Evolutionary conservation across 1,284 basidiomycete species (phyloP).

Genomic region (Anthracocystis setariae): DNA sequence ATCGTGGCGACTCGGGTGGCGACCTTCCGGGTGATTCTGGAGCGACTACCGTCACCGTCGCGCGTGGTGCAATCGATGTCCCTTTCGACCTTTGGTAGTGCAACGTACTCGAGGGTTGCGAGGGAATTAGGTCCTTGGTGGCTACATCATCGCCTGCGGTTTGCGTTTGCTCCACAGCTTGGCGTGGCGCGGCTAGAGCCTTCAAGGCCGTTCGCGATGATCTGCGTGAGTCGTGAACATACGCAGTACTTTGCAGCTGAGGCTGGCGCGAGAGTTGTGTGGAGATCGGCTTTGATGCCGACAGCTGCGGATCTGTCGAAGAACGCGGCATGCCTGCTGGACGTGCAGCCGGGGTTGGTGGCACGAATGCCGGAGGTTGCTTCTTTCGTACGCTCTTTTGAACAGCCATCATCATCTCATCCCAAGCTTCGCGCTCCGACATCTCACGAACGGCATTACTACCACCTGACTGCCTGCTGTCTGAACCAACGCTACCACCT

Average conservation of each 20-base stretch:
- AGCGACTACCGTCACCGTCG: constrained; percentile 20
- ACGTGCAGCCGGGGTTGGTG: constrained; percentile 15
- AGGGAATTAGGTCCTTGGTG: neutral
- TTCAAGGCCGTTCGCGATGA: constrained; percentile 25
- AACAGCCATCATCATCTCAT: constrained; percentile 63
- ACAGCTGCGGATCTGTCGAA: constrained; percentile 43
- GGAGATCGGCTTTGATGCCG: constrained; percentile 27
- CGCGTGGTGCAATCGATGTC: constrained; percentile 23
- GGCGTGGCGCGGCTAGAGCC: constrained; percentile 15
- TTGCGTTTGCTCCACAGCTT: constrained; percentile 3
- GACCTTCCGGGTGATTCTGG: constrained; percentile 18
- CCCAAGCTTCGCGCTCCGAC: constrained; percentile 64
- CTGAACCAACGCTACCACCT: constrained; percentile 58
- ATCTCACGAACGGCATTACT: constrained; percentile 64
- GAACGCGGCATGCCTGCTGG: constrained; percentile 30
- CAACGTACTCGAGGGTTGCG: constrained; percentile 7
- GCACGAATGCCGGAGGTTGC: constrained; percentile 19
- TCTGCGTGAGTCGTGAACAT: neutral
- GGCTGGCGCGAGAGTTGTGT: constrained; percentile 12
- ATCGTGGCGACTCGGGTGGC: constrained; percentile 15
- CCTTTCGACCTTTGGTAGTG: constrained; percentile 16
- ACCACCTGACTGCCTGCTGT: constrained; percentile 64
- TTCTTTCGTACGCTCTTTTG: constrained; percentile 63
- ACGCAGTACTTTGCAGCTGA: neutral
- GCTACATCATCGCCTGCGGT: neutral